Percentiles rank a stretch among this genome's conserved stretches.
phyloP scores from a whole-genome alignment of 331 rosid species.

The Cydonia oblonga region DNA sequence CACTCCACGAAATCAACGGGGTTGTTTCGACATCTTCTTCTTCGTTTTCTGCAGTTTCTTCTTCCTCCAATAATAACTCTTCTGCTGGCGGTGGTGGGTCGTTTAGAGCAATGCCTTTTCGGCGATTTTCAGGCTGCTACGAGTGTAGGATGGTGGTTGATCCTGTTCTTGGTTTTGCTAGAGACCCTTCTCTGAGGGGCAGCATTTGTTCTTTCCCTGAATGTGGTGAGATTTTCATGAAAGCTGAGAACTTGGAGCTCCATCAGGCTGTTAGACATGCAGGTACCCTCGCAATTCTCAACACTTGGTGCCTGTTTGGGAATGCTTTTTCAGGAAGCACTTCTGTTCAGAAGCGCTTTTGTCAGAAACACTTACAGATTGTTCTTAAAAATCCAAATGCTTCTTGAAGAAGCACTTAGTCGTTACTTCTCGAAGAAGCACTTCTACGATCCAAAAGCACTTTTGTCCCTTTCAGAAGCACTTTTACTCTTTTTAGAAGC shows the following conservation, averaged over 20 bases:
- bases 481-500: too few relatives aligned
- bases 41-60: conserved; percentile 38
- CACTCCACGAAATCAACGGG: conserved; percentile 48
- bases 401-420: too few relatives aligned
- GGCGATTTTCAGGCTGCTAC: conserved; percentile 78
- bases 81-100: conserved; percentile 49
- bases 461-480: too few relatives aligned
- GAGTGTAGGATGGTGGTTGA: conserved; percentile 89
- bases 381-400: too few relatives aligned
- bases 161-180: conserved; percentile 66
- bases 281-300: conserved; percentile 25
- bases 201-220: conserved; percentile 67
- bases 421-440: too few relatives aligned
- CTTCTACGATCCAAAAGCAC: too few relatives aligned
- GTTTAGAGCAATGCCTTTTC: conserved; percentile 61
- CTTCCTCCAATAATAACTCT: conserved; percentile 12
- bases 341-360: background rate
- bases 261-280: conserved; percentile 79
- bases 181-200: conserved; percentile 63
- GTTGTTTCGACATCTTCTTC: conserved; percentile 42
- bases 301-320: background rate
- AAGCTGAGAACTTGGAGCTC: conserved; percentile 57
- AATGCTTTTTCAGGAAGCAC: background rate
- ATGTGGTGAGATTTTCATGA: conserved; percentile 75
- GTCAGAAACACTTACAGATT: background rate